Base-by-base conservation (phyloP, 768 basidiomycete genomes). In the Lentinula sp. region DNA sequence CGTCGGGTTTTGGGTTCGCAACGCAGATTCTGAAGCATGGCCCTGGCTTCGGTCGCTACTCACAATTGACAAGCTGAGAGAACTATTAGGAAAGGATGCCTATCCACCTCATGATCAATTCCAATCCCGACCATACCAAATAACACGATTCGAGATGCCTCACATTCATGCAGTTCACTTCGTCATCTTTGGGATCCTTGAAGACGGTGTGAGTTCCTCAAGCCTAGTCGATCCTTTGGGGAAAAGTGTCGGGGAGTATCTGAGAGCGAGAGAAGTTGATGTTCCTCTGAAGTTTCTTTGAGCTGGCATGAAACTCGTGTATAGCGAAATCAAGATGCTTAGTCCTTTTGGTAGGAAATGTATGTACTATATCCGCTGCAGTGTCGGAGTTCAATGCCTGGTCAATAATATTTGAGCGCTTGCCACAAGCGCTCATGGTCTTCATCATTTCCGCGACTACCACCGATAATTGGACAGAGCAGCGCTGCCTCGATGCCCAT, bases 61-160 rank as follows among this genome's bases (percentile, higher is more conserved):
- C 10, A 59, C 57, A 10, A 59, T 59, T 6, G 46, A 59, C 3
- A 59, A 48, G 35, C 13, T 59, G 10, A 48, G 57, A 37, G 37
- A 23, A 37, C 16, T 59, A n/a, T 28, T 59, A 33, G 45, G 45
- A 1, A 50, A 18, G 18, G 57, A 59, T 39, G 45, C 45, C 32
- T 48, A 59, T 48, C 50, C 50, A 16, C 16, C 8, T 16, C 39
- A 28, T 15, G 28, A n/a, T 28, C 37, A 56, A 56, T 20, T 10
- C 15, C 32, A 12, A 32, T 56, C 55, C 12, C 55, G 32, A 42
- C 55, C 39, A 28, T 49, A 59, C 35, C 45, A 6, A 36, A 39
- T 59, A 49, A 50, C 32, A 0, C 57, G 57, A 49, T 59, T 59
- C 45, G 57, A 59, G 28, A 59, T 59, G 57, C 45, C 45, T 48